Base-by-base conservation (phyloP, 345 rosid genomes). In the Durio zibethinus region DNA sequence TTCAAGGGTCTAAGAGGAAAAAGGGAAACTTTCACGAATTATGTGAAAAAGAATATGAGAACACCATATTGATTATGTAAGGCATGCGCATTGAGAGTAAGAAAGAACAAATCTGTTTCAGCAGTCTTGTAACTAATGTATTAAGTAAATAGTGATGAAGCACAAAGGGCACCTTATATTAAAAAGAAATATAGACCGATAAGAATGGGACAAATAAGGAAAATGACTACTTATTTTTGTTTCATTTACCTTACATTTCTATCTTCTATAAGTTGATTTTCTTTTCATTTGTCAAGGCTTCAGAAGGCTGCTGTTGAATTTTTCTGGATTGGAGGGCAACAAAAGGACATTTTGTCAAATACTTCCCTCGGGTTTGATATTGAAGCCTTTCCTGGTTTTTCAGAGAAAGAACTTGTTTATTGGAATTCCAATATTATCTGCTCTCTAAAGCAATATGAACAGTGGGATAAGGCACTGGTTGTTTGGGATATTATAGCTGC, bases 271-370 rank as follows among this genome's bases (percentile, higher is more conserved):
- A 64, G 57, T 52, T 70, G 35, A 15, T 42, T 63, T 62, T 77
- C 56, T 73, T 50, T 57, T 40, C 53, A 78, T 63, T 47, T 84
- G 72, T 16, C 62, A 86, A 96, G 97, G 88, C 85, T 89, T 70
- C 93, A 87, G 82, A 96, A 90, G 88, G 97, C 98, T 82, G 91
- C 90, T 40, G 89, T 93, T 72, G 98, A 92, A 75, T 90, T 92
- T 79, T 82, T 91, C 80, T 93, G 98, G 98, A 93, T 90, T 73
- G 99, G 97, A 80, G 97, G 94, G 72, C 99, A 91, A 78, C 72
- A 82, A 56, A 66, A 78, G 67, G 84, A 88, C 48, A 60, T 72
- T 79, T 80, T 78, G 29, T 80, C 83, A 1, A 79, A 83, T 11
- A 78, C 79, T 81, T 79, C 78, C 42, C 57, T 76, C 1, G 82